These are phyloP conservation scores for Castanospermum australe DNA, from an alignment of 306 rosid species.

Conservation along the genomic window DNA sequence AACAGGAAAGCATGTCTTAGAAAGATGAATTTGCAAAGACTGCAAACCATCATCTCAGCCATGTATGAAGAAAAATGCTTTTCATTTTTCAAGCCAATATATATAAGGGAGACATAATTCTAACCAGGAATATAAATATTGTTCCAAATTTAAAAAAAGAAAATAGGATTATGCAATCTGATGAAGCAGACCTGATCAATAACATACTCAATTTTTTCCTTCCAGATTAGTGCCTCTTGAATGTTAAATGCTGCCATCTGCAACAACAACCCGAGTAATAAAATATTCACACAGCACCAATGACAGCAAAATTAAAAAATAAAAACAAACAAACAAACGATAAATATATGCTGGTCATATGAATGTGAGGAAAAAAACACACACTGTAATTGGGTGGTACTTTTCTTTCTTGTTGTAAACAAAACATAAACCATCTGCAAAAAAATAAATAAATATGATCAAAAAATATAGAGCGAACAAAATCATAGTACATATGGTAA, in stretches of 20 bases:
- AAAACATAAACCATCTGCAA: slow-evolving; percentile 98
- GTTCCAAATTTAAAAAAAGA: slow-evolving; percentile 17
- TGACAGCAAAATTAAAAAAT: not conserved
- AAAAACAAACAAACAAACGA: too few species aligned
- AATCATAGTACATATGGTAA: slow-evolving; percentile 1
- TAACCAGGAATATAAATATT: slow-evolving; percentile 16
- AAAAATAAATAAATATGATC: slow-evolving; percentile 24
- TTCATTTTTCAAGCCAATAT: slow-evolving; percentile 11
- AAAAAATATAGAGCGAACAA: slow-evolving; percentile 19
- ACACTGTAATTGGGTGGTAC: slow-evolving; percentile 83
- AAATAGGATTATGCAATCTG: not conserved
- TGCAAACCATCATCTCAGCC: not conserved
- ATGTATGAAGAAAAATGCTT: slow-evolving; percentile 15
- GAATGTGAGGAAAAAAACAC: slow-evolving; percentile 36
- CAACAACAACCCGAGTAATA: slow-evolving; percentile 30
- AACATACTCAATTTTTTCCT: slow-evolving; percentile 84
- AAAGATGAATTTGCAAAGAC: slow-evolving; percentile 20
- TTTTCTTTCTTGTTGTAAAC: slow-evolving; percentile 94
- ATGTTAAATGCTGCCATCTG: slow-evolving; percentile 99
- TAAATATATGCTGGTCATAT: not conserved
- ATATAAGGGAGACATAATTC: slow-evolving; percentile 13
- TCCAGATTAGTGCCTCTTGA: slow-evolving; percentile 97
- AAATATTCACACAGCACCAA: slow-evolving; percentile 12
- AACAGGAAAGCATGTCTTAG: slow-evolving; percentile 13
- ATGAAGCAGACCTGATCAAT: slow-evolving; percentile 81